Evolutionary conservation across 371 early-diverging fungal species (phyloP), one percentile per base, ranked within the genome.

Genomic region (Apophysomyces elegans): DNA sequence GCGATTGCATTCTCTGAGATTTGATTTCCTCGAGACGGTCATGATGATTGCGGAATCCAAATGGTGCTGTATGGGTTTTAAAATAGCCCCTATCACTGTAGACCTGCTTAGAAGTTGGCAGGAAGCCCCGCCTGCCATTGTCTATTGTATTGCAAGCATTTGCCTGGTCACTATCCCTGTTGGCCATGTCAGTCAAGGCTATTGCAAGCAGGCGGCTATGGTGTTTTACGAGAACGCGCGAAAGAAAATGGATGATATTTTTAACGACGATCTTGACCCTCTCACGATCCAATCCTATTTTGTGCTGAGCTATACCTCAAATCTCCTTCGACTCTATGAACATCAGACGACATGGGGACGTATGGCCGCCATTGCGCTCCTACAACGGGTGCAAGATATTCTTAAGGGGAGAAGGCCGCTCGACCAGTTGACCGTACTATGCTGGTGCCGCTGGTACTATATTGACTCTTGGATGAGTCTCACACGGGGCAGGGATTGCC

Each of bases 391-490:
- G 8, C 54, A 65, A 21, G 70, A 62, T 14, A 58, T 47, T 36
- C 46, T 35, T 7, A 16, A 13, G 16, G 64, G 50, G 16, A 11
- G 54, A 12, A 50, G 9, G n/a, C 61, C 65, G 1, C 7, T 67
- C 21, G 64, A 69, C 45, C 46, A 69, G 11, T 45, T 61, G 1
- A 67, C 65, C 2, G 35, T 71, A 37, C 59, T 62, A 32, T 75
- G 75, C 44, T 82, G 71, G 71, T 64, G 68, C 26, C 72, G 80
- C 2, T 79, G 83, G 83, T 82, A 82, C 58, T 82, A 82, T 41
- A 65, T 79, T 16, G 83, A 79, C 57, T 76, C 83, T 0, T 82
- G 83, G 83, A 73, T 79, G 71, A 69, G 75, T n/a, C 58, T 82
- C 4, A 75, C 76, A 1, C 36, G 73, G 18, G 70, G 75, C 50